These are phyloP conservation scores for Nicotiana obtusifolia DNA, from an alignment of 257 asterid species.

Conservation along the genomic window DNA sequence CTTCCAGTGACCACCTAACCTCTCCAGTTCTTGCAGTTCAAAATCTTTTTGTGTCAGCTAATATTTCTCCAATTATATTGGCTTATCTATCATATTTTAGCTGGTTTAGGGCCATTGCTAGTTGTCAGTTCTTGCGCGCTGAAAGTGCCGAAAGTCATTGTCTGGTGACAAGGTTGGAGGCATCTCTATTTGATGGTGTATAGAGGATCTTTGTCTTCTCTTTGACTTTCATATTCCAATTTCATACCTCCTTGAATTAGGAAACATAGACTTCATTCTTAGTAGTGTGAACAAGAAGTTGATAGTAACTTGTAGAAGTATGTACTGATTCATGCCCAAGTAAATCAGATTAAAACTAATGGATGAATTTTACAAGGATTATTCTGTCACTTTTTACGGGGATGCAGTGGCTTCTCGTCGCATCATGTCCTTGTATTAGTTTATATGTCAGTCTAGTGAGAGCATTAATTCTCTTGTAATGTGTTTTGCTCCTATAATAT, in stretches of 20 bases:
- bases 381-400: not conserved
- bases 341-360: not conserved
- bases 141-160: not conserved
- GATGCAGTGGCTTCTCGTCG: not conserved
- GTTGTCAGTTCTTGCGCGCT: not conserved
- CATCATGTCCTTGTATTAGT: not conserved
- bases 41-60: not conserved
- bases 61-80: not conserved
- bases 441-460: not conserved
- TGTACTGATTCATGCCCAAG: not conserved
- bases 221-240: not conserved
- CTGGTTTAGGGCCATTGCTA: not conserved
- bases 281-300: not conserved
- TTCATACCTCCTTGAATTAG: not conserved
- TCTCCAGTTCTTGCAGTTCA: not conserved
- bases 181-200: not conserved
- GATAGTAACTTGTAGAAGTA: not conserved
- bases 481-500: not conserved
- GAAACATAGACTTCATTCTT: not conserved
- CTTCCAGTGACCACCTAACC: not conserved
- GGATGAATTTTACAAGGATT: not conserved
- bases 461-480: not conserved
- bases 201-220: not conserved
- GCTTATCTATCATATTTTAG: not conserved
- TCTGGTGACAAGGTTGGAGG: not conserved